These are phyloP conservation scores for Citrus mangshanensis DNA, from an alignment of 345 rosid species.

Conservation along the genomic window DNA sequence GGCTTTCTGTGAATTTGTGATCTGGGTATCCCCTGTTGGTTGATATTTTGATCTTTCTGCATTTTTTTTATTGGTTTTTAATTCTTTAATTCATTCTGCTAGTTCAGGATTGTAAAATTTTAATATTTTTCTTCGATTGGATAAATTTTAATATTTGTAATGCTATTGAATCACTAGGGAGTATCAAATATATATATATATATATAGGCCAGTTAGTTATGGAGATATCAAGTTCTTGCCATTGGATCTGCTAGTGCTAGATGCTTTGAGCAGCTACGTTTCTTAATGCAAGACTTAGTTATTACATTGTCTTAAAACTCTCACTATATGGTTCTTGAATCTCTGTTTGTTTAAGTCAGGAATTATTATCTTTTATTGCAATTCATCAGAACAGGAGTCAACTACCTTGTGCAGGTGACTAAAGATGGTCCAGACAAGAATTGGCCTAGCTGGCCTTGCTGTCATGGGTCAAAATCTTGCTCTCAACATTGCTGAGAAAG, in stretches of 20 bases:
- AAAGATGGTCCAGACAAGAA: constrained; percentile 27
- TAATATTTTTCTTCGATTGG: not conserved
- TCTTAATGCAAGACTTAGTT: not conserved
- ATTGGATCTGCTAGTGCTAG: not conserved
- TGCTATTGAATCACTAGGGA: not conserved
- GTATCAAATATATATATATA: too few species aligned
- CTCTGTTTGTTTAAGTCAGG: not conserved
- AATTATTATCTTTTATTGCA: not conserved
- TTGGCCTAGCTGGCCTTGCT: constrained; percentile 44
- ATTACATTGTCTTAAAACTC: not conserved
- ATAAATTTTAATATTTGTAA: not conserved
- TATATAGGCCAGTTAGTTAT: not conserved
- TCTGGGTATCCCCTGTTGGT: not conserved
- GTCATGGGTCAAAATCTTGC: constrained; percentile 50
- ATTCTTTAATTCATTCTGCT: not conserved
- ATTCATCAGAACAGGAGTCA: not conserved
- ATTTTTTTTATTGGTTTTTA: not conserved
- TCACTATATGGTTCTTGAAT: not conserved
- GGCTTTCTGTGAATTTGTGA: not conserved
- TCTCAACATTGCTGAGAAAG: constrained; percentile 42
- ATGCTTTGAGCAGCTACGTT: not conserved
- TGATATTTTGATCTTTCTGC: not conserved
- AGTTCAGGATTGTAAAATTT: not conserved
- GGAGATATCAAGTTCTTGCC: not conserved
- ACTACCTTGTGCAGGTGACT: constrained; percentile 1